Evolutionary conservation across 768 basidiomycete genomes (phyloP).

Genomic region (Collybia nuda): DNA sequence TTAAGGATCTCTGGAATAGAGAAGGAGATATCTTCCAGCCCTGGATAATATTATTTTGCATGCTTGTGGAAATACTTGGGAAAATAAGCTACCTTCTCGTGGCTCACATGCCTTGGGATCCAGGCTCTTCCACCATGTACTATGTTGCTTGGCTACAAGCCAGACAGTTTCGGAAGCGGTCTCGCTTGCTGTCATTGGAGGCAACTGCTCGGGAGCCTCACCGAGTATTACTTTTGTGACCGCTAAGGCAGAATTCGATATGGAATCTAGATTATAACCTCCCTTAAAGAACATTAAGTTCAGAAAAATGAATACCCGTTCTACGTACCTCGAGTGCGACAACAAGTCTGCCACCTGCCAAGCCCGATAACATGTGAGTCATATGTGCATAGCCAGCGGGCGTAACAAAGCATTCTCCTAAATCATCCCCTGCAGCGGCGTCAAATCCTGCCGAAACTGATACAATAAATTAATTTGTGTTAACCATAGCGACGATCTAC

Average conservation of each 20-base stretch:
- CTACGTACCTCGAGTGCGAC: constrained; percentile 88
- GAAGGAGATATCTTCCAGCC: constrained; percentile 58
- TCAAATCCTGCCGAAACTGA: constrained; percentile 98
- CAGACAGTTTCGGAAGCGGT: constrained; percentile 87
- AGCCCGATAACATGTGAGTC: constrained; percentile 92
- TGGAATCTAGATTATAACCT: constrained; percentile 91
- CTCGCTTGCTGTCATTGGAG: constrained; percentile 73
- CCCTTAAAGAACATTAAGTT: constrained; percentile 53
- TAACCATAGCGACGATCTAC: not conserved
- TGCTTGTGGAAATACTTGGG: not conserved
- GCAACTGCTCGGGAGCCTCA: constrained; percentile 76
- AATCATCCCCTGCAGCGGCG: constrained; percentile 88
- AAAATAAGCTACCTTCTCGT: constrained; percentile 54
- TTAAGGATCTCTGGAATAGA: constrained; percentile 86
- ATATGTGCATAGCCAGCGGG: constrained; percentile 97
- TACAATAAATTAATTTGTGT: constrained; percentile 1
- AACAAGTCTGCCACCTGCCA: constrained; percentile 87
- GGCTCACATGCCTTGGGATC: constrained; percentile 83
- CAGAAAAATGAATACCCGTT: not conserved
- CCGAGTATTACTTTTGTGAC: constrained; percentile 90
- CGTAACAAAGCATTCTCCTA: constrained; percentile 89
- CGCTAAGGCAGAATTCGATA: constrained; percentile 83
- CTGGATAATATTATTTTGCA: constrained; percentile 33
- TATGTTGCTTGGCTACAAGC: constrained; percentile 85
- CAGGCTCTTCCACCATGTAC: constrained; percentile 88